Evolutionary conservation across 805 yeast species (phyloP), one percentile per base, ranked within the genome.

Genomic region (Kazachstania martiniae): DNA sequence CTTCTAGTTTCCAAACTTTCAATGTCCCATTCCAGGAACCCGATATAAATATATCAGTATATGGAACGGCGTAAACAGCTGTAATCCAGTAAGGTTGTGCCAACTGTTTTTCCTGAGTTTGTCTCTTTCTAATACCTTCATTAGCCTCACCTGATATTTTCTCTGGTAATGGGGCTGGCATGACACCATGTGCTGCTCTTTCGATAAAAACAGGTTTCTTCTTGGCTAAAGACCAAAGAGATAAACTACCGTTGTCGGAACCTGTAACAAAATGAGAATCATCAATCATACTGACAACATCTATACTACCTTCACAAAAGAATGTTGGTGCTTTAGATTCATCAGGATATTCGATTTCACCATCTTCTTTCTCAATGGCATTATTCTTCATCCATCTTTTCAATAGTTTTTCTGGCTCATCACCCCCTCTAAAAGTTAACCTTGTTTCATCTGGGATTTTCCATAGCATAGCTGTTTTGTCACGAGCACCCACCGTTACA

Each of bases 391-490:
- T 37, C 54, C 53, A 46, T 42, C 52, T 58, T 42, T 62, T 59
- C 42, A 59, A 42, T 47, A 58, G 40, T 50, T 56, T 56, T 56
- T 65, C 44, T 61, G 72, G 29, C 56, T 63, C 57, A 49, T 85
- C 95, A 37, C 93, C 94, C 39, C 94, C 95, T 52, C 95, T 72
- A 56, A 89, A 89, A 0, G 95, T 86, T 47, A 91, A 70, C 51
- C 96, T 74, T 1, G 94, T 76, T 60, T 91, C 98, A 48, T 91
- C 98, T 17, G 94, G 74, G 43, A 91, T 85, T 56, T 91, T 91
- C 98, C 98, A 91, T 47, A 83, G 65, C 78, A 93, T 80, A 8
- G 89, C 95, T 4, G 95, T 83, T 48, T 93, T 77, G 59, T 91
- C 98, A 46, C 97, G 74, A 3, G 94, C 69, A 12, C 98, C 98